Base-by-base conservation (phyloP, 352 stramenopile genomes). In the Globisporangium camurandrum region DNA sequence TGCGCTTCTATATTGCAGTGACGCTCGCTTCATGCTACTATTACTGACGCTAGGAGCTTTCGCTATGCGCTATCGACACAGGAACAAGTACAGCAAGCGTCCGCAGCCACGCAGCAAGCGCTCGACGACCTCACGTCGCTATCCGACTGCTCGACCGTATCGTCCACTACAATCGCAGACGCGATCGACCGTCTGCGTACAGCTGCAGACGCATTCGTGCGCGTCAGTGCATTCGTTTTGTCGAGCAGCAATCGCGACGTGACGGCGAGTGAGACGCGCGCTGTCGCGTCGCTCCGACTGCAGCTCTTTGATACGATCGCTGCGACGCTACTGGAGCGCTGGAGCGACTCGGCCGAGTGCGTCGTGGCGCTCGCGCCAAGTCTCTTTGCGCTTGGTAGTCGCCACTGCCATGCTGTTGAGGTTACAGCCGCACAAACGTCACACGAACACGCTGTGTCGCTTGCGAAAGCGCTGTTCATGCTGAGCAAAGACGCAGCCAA, bases 401-500 rank as follows among this genome's bases (percentile, higher is more conserved):
- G 8, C 9, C 9, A 34, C 19, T 22, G 33, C n/a, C n/a, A n/a
- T n/a, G n/a, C n/a, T n/a, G n/a, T n/a, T n/a, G n/a, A n/a, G n/a
- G n/a, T n/a, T n/a, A 30, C 4, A 27, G 14, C 12, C 44, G 47
- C 17, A 36, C 27, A 0, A 44, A 50, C 4, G 19, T 4, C 17
- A n/a, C 24, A 2, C 45, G 20, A 46, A 3, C 57, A 66, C 6
- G 36, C 82, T 0, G 49, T 71, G 6, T 56, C 56, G 16, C 42
- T 86, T 1, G 67, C 66, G 4, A 92, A 92, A 46, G 57, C 60
- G 14, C 61, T 89, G 4, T 92, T 92, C 46, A 62, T 87, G 27
- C 55, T 87, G 28, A 88, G 75, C 51, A 92, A 92, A 42, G 73
- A 89, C 9, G 74, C 64, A 17, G 39, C 28, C 1, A 88, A 92